Evolutionary conservation across 768 basidiomycete species (phyloP).

Genomic region (Gymnopilus junonius): DNA sequence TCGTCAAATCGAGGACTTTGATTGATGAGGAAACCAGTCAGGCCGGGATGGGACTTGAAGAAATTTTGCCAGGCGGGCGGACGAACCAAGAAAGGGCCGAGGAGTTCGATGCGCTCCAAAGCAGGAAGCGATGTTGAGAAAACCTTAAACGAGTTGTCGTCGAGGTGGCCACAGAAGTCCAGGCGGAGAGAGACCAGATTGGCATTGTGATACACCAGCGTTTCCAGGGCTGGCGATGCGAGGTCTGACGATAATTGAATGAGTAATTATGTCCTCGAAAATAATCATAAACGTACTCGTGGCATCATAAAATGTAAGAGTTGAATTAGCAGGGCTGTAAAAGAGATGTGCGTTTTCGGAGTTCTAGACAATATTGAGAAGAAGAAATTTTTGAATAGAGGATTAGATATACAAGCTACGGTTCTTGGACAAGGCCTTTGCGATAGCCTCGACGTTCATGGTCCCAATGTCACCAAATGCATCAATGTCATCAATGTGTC

Average conservation of each 20-base stretch:
- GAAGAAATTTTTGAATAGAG: constrained; percentile 6
- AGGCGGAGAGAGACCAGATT: constrained; percentile 80
- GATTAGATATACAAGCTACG: constrained; percentile 73
- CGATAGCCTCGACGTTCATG: constrained; percentile 83
- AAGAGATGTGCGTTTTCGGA: constrained; percentile 83
- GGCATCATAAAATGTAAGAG: constrained; percentile 82
- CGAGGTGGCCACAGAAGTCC: constrained; percentile 85
- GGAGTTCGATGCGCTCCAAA: constrained; percentile 75
- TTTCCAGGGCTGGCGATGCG: constrained; percentile 62
- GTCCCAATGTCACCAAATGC: constrained; percentile 86
- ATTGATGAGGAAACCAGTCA: constrained; percentile 78
- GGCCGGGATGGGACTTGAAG: constrained; percentile 62
- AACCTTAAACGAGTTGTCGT: constrained; percentile 57
- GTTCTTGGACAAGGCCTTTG: constrained; percentile 81
- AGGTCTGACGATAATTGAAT: constrained; percentile 56
- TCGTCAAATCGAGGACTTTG: constrained; percentile 88
- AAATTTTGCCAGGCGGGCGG: constrained; percentile 75
- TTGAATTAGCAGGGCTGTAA: constrained; percentile 72
- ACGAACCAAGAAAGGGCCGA: constrained; percentile 88
- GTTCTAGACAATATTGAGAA: constrained; percentile 50
- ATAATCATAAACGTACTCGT: constrained; percentile 67
- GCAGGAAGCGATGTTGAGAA: constrained; percentile 68
- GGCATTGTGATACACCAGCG: constrained; percentile 82
- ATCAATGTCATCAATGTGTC: constrained; percentile 88
- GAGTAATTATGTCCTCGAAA: background rate